Conservation (phyloP, 495 filamentous ascomycete species). For the Corynascus novoguineensis region DNA sequence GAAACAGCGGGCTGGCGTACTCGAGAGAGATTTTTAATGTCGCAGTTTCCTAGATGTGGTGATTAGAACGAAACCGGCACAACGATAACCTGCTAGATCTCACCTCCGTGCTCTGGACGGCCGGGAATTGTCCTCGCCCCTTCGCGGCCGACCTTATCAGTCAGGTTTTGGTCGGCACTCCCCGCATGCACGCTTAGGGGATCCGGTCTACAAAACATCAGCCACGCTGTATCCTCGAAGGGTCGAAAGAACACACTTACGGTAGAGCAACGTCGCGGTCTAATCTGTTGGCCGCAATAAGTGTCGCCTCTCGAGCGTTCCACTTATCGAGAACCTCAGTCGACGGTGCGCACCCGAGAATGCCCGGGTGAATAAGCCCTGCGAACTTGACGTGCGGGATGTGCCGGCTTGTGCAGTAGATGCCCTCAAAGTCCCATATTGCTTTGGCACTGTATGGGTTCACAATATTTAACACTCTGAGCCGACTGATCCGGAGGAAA, state of each 20-base stretch:
- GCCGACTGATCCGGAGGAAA: neutral
- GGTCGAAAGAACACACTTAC: slow-evolving; percentile 1
- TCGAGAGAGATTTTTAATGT: slow-evolving; percentile 75
- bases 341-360: slow-evolving; percentile 85
- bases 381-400: slow-evolving; percentile 85
- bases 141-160: slow-evolving; percentile 72
- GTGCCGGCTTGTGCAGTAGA: slow-evolving; percentile 85
- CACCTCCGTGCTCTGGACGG: slow-evolving; percentile 58
- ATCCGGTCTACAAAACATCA: slow-evolving; percentile 44
- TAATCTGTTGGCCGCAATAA: slow-evolving; percentile 62
- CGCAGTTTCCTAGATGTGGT: slow-evolving; percentile 68
- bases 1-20: slow-evolving; percentile 1
- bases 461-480: neutral
- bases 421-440: slow-evolving; percentile 97
- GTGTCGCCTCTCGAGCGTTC: slow-evolving; percentile 75
- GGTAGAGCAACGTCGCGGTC: slow-evolving; percentile 76
- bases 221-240: neutral
- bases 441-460: slow-evolving; percentile 65
- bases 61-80: too few relatives aligned
- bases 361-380: slow-evolving; percentile 92
- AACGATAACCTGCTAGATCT: too few relatives aligned
- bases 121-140: slow-evolving; percentile 87
- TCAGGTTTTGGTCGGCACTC: slow-evolving; percentile 53
- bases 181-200: slow-evolving; percentile 68
- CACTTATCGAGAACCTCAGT: slow-evolving; percentile 59